Percentiles rank a stretch among this genome's conserved stretches.
phyloP scores from a whole-genome alignment of 2,329 filamentous ascomycete genomes.

The Hymenoscyphus fructigenus region DNA sequence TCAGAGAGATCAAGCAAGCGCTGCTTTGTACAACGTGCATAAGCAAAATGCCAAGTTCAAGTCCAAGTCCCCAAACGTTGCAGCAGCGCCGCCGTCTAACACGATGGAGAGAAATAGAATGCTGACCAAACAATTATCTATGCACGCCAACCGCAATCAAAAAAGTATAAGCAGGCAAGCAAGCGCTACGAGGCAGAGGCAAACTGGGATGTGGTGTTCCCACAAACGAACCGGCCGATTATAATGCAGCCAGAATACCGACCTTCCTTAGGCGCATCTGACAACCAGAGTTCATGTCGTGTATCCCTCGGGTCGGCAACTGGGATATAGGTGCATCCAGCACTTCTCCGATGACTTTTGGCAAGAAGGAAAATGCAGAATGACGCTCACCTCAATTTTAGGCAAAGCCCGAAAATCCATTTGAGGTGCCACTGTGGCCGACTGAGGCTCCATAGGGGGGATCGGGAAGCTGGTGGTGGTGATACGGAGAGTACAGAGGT shows the following conservation, averaged over 20 bases:
- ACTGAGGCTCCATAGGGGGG: slow-evolving; percentile 5
- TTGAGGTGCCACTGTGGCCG: background rate
- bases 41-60: slow-evolving; percentile 1
- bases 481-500: too few relatives aligned
- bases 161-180: background rate
- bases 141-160: background rate
- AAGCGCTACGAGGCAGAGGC: slow-evolving; percentile 5
- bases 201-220: slow-evolving; percentile 5
- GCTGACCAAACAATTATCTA: slow-evolving; percentile 11
- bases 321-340: slow-evolving; percentile 7
- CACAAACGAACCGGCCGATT: slow-evolving; percentile 3
- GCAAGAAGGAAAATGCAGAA: slow-evolving; percentile 12
- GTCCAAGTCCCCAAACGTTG: background rate
- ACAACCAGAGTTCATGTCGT: slow-evolving; percentile 7
- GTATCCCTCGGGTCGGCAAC: slow-evolving; percentile 12
- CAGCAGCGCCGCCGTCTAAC: slow-evolving; percentile 2
- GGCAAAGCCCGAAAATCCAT: slow-evolving; percentile 48
- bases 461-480: background rate
- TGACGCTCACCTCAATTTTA: slow-evolving; percentile 51
- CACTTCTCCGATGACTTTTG: slow-evolving; percentile 2
- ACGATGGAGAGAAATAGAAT: slow-evolving; percentile 8
- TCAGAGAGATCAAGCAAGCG: slow-evolving; percentile 7
- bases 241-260: slow-evolving; percentile 5
- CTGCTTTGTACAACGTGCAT: slow-evolving; percentile 1
- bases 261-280: background rate